These are phyloP conservation scores for Paramecium caudatum DNA, from an alignment of 73 alveolate species.

Conservation along the genomic window DNA sequence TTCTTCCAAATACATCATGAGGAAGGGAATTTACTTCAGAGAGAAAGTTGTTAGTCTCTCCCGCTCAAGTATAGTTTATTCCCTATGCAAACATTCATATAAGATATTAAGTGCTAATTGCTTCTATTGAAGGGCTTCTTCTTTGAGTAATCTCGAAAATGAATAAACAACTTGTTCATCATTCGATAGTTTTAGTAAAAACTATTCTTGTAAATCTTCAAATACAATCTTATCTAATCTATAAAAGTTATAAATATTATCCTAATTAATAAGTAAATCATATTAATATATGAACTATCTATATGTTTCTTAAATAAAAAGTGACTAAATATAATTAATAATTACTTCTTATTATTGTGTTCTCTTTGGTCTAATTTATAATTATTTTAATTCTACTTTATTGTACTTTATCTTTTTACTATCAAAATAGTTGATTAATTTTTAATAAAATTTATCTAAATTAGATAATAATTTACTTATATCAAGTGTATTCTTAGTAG, in stretches of 20 bases:
- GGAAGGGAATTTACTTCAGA: conserved; percentile 16
- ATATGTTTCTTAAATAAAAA: conserved; percentile 25
- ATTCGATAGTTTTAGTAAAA: neutral
- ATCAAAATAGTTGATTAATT: conserved; percentile 26
- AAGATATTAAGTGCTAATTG: neutral
- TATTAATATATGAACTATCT: conserved; percentile 15
- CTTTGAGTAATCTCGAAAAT: conserved; percentile 38
- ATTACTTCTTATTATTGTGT: conserved; percentile 40
- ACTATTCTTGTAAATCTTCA: neutral
- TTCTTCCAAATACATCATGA: conserved; percentile 17
- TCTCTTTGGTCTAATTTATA: neutral
- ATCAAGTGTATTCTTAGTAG: conserved; percentile 5
- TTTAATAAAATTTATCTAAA: neutral
- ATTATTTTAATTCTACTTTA: conserved; percentile 38
- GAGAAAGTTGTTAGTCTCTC: neutral
- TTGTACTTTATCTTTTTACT: conserved; percentile 22
- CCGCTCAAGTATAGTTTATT: neutral
- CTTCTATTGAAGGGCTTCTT: neutral
- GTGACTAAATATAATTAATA: neutral
- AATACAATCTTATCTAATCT: conserved; percentile 15
- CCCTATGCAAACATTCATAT: conserved; percentile 11
- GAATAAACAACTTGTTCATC: neutral
- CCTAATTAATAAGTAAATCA: conserved; percentile 31
- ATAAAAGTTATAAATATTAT: conserved; percentile 53
- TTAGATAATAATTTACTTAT: neutral